These are phyloP conservation scores for Flaveria linearis DNA, from an alignment of 129 eudicot genomes.

Conservation along the genomic window DNA sequence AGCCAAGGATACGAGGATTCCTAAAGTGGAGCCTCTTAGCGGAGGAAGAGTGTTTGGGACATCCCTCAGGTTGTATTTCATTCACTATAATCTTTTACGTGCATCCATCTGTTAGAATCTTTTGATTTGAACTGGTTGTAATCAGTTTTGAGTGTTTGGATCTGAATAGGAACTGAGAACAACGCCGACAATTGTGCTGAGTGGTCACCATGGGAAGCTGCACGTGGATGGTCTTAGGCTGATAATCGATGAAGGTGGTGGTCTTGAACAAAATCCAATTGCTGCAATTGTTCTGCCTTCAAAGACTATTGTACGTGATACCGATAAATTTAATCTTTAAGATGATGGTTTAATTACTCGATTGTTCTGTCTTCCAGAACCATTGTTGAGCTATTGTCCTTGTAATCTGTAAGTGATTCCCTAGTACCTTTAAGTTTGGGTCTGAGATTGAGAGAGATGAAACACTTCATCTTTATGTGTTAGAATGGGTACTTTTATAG, in stretches of 20 bases:
- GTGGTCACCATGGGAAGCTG: conserved; percentile 96
- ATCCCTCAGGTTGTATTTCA: conserved; percentile 64
- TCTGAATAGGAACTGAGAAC: conserved; percentile 49
- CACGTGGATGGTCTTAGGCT: conserved; percentile 72
- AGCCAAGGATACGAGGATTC: conserved; percentile 66
- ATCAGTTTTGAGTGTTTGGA: neutral
- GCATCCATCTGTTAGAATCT: too few species aligned
- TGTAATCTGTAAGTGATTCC: too few species aligned
- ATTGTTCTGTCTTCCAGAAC: neutral
- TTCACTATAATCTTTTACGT: neutral
- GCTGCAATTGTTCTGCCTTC: conserved; percentile 85
- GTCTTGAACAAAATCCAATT: conserved; percentile 59
- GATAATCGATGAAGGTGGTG: conserved; percentile 82
- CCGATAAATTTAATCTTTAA: conserved; percentile 36
- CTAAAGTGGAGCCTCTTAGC: conserved; percentile 68
- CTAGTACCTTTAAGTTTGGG: too few species aligned
- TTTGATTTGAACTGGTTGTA: neutral
- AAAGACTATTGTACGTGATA: conserved; percentile 68
- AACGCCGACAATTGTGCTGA: conserved; percentile 56
- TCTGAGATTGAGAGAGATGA: too few species aligned
- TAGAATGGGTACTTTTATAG: too few species aligned
- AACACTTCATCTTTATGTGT: too few species aligned
- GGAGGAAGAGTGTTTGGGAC: conserved; percentile 68
- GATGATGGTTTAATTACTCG: neutral
- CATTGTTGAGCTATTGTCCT: too few species aligned